Evolutionary conservation across 1,284 basidiomycete species (phyloP), one percentile per base, ranked within the genome.

Genomic region (Tylopilus orsonianus): DNA sequence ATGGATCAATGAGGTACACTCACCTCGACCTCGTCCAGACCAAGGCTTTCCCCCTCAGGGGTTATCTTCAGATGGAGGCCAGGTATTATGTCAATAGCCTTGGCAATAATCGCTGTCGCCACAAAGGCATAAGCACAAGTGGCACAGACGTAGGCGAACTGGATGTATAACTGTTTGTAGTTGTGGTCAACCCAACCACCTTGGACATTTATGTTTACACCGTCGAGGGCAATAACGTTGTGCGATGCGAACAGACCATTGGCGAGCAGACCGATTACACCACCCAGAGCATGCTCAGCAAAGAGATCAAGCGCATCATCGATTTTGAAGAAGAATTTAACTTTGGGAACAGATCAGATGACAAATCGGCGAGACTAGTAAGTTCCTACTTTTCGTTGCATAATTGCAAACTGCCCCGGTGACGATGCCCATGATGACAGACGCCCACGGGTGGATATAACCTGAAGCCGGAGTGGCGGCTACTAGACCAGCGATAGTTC

Each of bases 231-330:
- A 45, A 85, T 81, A 48, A 89, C 72, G 14, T 65, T 66, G 10
- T 61, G 67, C 19, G 81, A 84, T 2, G 90, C 89, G 58, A 97
- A 97, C 59, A 94, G 75, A 2, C 72, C 89, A 56, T 90, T 93
- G 59, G 81, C 69, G 35, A 97, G 64, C 30, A 92, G 77, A 34
- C 94, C 93, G 43, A 96, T 77, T 19, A 95, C 81, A 40, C 95
- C 95, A 4, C 91, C 92, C 16, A 97, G 71, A 35, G 89, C 93
- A 74, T 98, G 93, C 60, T 93, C 88, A n/a, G 90, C 87, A 65
- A 89, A 92, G 50, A 93, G 78, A 79, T 93, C 89, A 42, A 93
- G 83, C 0, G 88, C 83, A 60, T 93, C 90, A 65, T 94, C 91
- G 42, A 91, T 81, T 18, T 74, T 72, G 49, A 88, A 55, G 35